Base-by-base conservation (phyloP, 495 filamentous ascomycete genomes). In the Penicillium pulvis region DNA sequence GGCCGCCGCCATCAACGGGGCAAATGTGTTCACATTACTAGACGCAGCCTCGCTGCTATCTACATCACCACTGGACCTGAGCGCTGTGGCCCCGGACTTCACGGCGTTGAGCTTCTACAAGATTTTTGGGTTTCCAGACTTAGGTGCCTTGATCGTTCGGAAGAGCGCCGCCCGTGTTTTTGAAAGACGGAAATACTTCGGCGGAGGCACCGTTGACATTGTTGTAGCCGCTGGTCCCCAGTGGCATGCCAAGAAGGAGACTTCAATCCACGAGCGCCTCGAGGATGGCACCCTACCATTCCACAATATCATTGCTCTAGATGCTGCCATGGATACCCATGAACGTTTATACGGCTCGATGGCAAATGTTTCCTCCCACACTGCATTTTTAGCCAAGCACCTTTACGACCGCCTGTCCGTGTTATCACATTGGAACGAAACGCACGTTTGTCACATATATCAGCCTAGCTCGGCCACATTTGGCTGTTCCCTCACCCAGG, bases 201-300 rank as follows among this genome's bases (percentile, higher is more conserved):
- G 93, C 2, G 93, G 93, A n/a, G 93, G 93, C 6, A 98, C 93
- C 1, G 93, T 97, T 1, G 92, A 96, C 60, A 89, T 94, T 82
- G 84, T 88, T 11, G 39, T 75, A 20, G 73, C 73, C 3, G 30
- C 54, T 6, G 69, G 62, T 10, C 53, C 44, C 23, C 63, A 71
- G 55, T 95, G 89, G 87, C 87, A 93, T 77, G 86, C 84, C 1
- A 81, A 83, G 51, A 94, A 93, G 65, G 74, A 77, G 23, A 79
- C 85, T 7, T 81, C 81, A n/a, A 77, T 93, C 0, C 91, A 97
- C 67, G 89, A 91, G 30, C 80, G 80, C 23, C 79, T 98, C 7
- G 93, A 98, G 68, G 92, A 98, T 74, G 93, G 93, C 6, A 97
- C 93, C 1, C 72, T 94, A 19, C 90, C 93, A 11, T 86, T 95